Conservation (phyloP, 2,329 filamentous ascomycete genomes). For the Fusarium xyrophilum region DNA sequence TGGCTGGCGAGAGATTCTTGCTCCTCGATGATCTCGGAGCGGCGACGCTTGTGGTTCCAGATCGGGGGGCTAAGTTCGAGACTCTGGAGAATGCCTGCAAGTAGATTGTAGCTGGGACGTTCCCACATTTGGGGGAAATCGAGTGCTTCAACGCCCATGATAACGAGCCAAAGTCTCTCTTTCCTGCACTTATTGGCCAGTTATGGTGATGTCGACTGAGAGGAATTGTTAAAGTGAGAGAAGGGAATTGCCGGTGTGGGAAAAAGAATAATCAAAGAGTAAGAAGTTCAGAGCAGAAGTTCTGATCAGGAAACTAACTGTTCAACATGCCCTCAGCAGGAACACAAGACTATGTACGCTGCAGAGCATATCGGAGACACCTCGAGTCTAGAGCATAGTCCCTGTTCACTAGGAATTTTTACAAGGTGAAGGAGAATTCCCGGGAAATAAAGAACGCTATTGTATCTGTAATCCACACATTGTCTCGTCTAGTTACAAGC, state of each 20-base stretch:
- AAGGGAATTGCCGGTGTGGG: conserved; percentile 14
- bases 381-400: conserved; percentile 19
- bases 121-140: conserved; percentile 86
- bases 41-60: conserved; percentile 63
- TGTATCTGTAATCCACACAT: conserved; percentile 16
- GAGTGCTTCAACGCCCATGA: conserved; percentile 46
- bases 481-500: conserved; percentile 10
- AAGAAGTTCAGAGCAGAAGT: background rate
- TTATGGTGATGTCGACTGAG: background rate
- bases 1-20: conserved; percentile 51
- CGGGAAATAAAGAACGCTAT: conserved; percentile 7
- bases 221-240: background rate
- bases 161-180: background rate
- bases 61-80: conserved; percentile 72
- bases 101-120: conserved; percentile 69
- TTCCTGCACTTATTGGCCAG: background rate
- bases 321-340: conserved; percentile 6
- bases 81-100: conserved; percentile 70
- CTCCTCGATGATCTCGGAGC: conserved; percentile 51
- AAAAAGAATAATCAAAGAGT: background rate
- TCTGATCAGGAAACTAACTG: conserved; percentile 1
- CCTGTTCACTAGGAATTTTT: conserved; percentile 5
- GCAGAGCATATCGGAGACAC: conserved; percentile 26
- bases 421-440: conserved; percentile 15
- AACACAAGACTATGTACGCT: conserved; percentile 15